Evolutionary conservation across 2,329 filamentous ascomycete genomes (phyloP).

Genomic region (Juglanconis juglandina): DNA sequence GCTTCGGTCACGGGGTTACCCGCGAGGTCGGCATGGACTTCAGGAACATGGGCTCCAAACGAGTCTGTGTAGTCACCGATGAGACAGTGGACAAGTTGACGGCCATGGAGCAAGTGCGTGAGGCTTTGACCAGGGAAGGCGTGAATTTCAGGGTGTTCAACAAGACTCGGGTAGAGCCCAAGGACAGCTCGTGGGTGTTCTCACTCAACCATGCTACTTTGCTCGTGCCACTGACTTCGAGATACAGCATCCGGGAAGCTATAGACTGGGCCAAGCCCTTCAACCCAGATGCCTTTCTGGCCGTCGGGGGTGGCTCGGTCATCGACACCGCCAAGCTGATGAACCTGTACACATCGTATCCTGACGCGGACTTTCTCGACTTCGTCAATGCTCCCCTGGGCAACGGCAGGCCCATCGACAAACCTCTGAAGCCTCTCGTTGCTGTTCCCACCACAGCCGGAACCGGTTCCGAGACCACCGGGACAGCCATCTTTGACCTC

Average conservation of each 20-base stretch:
- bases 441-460: conserved; percentile 84
- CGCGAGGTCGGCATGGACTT: conserved; percentile 98
- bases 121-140: conserved; percentile 74
- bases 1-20: conserved; percentile 89
- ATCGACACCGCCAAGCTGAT: conserved; percentile 98
- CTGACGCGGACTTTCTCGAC: conserved; percentile 90
- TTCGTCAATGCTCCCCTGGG: conserved; percentile 96
- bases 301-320: conserved; percentile 87
- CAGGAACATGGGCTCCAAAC: conserved; percentile 81
- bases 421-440: conserved; percentile 69
- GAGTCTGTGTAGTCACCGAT: conserved; percentile 91
- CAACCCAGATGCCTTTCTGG: conserved; percentile 82
- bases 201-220: neutral
- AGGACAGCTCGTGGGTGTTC: conserved; percentile 75
- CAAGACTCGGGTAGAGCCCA: conserved; percentile 81
- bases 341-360: conserved; percentile 91
- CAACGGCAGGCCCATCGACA: conserved; percentile 72
- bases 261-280: conserved; percentile 83
- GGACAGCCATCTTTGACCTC: conserved; percentile 96
- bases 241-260: conserved; percentile 52
- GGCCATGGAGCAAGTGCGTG: conserved; percentile 84
- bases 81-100: conserved; percentile 74
- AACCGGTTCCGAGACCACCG: conserved; percentile 90
- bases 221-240: neutral
- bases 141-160: conserved; percentile 80